phyloP scores from a whole-genome alignment of 164 flowering plant species.

The Aristolochia californica region DNA sequence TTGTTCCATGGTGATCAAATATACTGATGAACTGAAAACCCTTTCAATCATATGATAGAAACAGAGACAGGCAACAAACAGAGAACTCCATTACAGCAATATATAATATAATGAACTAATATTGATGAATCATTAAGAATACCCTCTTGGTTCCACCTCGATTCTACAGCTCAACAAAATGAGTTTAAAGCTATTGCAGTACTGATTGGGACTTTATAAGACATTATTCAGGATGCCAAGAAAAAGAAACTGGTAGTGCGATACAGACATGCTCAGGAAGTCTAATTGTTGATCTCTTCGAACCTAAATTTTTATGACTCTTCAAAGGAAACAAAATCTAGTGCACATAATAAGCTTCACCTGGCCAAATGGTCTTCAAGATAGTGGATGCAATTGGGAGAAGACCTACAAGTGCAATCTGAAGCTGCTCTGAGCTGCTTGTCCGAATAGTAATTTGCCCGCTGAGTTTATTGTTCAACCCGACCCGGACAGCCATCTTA shows the following conservation, averaged over 20 bases:
- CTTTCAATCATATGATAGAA: too few species aligned
- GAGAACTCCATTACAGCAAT: too few species aligned
- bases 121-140: too few species aligned
- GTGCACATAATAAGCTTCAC: constrained; percentile 48
- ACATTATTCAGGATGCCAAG: constrained; percentile 6
- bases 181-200: not conserved
- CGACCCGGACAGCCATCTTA: constrained; percentile 66
- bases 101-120: too few species aligned
- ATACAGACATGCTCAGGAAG: not conserved
- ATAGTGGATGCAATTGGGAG: constrained; percentile 57
- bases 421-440: constrained; percentile 83
- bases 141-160: constrained; percentile 19
- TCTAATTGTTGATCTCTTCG: not conserved
- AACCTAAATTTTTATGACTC: not conserved
- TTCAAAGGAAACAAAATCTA: constrained; percentile 17
- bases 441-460: constrained; percentile 78
- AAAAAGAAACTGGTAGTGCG: not conserved
- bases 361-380: constrained; percentile 44
- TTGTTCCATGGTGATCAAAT: too few species aligned
- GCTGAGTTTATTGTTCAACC: constrained; percentile 77
- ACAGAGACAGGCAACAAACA: too few species aligned
- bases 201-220: not conserved
- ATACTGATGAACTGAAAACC: too few species aligned
- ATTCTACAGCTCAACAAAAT: constrained; percentile 2
- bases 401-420: constrained; percentile 69